phyloP scores from a whole-genome alignment of 2,329 filamentous ascomycete species.

The Macrophomina tecta region DNA sequence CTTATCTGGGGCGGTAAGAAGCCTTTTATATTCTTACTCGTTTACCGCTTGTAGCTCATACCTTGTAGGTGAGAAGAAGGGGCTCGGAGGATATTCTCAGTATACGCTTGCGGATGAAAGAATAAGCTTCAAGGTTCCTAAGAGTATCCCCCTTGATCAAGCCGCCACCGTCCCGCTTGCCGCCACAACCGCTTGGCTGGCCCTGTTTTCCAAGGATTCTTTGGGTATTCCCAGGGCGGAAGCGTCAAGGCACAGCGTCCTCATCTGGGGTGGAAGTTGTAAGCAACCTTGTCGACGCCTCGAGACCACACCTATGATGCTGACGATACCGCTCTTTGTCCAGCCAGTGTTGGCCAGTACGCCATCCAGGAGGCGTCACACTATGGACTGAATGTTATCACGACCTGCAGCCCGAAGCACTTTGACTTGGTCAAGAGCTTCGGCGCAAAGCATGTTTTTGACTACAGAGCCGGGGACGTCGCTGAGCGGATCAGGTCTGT shows the following conservation, averaged over 20 bases:
- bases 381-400: slow-evolving; percentile 49
- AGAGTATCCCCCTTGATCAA: slow-evolving; percentile 36
- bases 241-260: slow-evolving; percentile 34
- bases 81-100: slow-evolving; percentile 48
- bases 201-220: slow-evolving; percentile 47
- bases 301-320: neutral
- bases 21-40: neutral
- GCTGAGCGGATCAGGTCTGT: slow-evolving; percentile 43
- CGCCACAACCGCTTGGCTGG: slow-evolving; percentile 47
- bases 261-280: slow-evolving; percentile 56
- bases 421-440: slow-evolving; percentile 38
- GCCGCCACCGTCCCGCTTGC: slow-evolving; percentile 51
- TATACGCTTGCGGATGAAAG: slow-evolving; percentile 50
- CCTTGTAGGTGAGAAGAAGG: slow-evolving; percentile 35
- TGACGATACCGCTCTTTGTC: slow-evolving; percentile 32
- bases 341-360: slow-evolving; percentile 47
- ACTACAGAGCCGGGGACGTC: slow-evolving; percentile 49
- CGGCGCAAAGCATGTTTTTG: slow-evolving; percentile 43
- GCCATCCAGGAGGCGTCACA: slow-evolving; percentile 53
- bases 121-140: slow-evolving; percentile 50
- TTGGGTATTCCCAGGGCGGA: slow-evolving; percentile 40
- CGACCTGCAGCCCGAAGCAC: slow-evolving; percentile 45
- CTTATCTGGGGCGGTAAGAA: slow-evolving; percentile 43
- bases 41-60: neutral
- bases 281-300: slow-evolving; percentile 30